Base-by-base conservation (phyloP, 2,329 filamentous ascomycete genomes). In the Sordariomycetes sp. region DNA sequence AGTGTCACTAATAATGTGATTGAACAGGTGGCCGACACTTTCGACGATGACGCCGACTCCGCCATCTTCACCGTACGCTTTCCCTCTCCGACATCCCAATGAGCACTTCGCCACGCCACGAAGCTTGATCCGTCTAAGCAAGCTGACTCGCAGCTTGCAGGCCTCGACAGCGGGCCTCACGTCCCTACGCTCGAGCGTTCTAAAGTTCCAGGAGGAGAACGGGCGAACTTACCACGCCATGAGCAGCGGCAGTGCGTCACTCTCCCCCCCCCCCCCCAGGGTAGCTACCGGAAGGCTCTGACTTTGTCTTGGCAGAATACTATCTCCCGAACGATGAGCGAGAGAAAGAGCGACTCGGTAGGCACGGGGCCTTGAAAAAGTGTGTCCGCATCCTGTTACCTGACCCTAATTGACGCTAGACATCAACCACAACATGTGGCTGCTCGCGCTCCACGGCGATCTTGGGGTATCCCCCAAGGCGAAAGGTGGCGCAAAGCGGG, bases 141-240 rank as follows among this genome's bases (percentile, higher is more conserved):
- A 8, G 28, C 28, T 32, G 28, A 32, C 28, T 32, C 3, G 28
- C 3, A 8, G 28, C 8, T 15, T n/a, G 2, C 13, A 45, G 39
- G 6, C 13, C 2, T 66, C 63, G 1, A 59, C 63, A 0, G 39
- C 39, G 6, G 39, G 39, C 13, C 39, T 45, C 17, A 45, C 39
- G 39, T 65, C 62, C 1, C 59, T 65, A 1, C 59, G 12, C 10
- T 62, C 58, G 1, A 63, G 58, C 8, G 61, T 65, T 3, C 57
- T 64, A 1, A 59, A 58, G 1, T 66, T 65, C 24, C 61, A 63
- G 2, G 51, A 63, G n/a, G 65, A 67, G 24, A 65, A 67, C 10
- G 64, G 65, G 0, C 61, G 64, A 8, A 65, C 63, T 0, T 67
- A 66, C 15, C 64, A 66, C 34, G 20, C 48, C 10, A 51, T 51